These are phyloP conservation scores for Boechera divaricarpa DNA, from an alignment of 345 rosid genomes.

Conservation along the genomic window DNA sequence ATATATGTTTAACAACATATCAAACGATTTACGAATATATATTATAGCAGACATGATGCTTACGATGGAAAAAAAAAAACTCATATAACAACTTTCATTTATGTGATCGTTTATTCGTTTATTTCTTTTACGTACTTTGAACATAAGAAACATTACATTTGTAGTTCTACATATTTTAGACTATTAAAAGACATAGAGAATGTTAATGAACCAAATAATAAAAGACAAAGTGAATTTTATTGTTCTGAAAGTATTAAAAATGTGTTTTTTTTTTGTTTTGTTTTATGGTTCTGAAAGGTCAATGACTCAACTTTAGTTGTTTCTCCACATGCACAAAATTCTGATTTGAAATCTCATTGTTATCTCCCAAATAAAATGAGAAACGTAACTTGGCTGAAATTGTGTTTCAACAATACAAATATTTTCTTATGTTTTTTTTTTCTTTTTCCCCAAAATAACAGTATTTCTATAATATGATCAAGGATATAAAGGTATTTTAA, in stretches of 20 bases:
- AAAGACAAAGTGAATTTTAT: not conserved
- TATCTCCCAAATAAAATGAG: not conserved
- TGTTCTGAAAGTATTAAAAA: not conserved
- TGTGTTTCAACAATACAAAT: not conserved
- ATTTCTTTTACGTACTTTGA: not conserved
- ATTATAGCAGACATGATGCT: not conserved
- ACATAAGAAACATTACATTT: not conserved
- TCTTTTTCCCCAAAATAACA: not conserved
- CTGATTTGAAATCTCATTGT: not conserved
- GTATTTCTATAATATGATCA: not conserved
- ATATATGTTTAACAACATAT: conserved; percentile 6
- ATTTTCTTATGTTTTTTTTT: not conserved
- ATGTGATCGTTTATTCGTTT: not conserved
- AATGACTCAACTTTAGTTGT: not conserved
- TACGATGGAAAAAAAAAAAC: not conserved
- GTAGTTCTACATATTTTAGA: not conserved
- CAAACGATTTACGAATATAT: not conserved
- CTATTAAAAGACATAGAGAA: not conserved
- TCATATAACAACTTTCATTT: not conserved
- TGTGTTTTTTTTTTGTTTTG: not conserved
- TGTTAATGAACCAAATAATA: not conserved
- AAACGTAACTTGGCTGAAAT: not conserved
- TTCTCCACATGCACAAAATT: not conserved
- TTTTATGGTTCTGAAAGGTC: not conserved
- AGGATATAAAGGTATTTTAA: not conserved